Percentiles rank a stretch among this genome's conserved stretches.
phyloP scores from a whole-genome alignment of 441 rosid genomes.

The Jatropha podagrica region DNA sequence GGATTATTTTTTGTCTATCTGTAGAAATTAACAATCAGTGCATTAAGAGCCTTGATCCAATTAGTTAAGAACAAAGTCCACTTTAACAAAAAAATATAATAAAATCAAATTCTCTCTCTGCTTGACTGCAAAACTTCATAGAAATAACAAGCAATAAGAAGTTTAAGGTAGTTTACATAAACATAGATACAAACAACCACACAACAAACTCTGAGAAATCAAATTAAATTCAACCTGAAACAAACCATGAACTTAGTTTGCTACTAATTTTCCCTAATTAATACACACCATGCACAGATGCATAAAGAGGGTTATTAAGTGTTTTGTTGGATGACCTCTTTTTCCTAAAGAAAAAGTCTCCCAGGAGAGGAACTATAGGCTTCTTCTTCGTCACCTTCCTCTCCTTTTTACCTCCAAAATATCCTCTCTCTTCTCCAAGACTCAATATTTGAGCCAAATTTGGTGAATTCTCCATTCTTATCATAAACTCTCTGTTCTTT shows the following conservation, averaged over 20 bases:
- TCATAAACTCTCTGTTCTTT: constrained; percentile 40
- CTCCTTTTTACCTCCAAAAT: constrained; percentile 33
- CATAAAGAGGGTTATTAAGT: constrained; percentile 40
- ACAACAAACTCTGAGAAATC: not conserved
- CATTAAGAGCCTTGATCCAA: too few relatives aligned
- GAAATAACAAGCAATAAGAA: not conserved
- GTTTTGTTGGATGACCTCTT: constrained; percentile 31
- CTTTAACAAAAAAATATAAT: too few relatives aligned
- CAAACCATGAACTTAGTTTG: not conserved
- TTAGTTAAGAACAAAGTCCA: too few relatives aligned
- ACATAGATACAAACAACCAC: not conserved
- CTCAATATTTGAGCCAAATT: constrained; percentile 62
- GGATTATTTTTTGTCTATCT: too few relatives aligned
- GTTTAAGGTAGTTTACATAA: not conserved
- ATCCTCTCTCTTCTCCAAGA: constrained; percentile 35
- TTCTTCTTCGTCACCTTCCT: constrained; percentile 57
- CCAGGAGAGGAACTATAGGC: constrained; percentile 77
- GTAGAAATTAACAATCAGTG: too few relatives aligned
- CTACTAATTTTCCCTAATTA: constrained; percentile 15
- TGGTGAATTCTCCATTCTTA: constrained; percentile 45
- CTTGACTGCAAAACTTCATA: not conserved
- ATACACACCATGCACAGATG: constrained; percentile 37
- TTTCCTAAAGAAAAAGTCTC: constrained; percentile 63
- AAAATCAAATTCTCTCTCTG: not conserved
- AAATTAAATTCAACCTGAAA: not conserved